Conservation (phyloP, 2,329 filamentous ascomycete genomes). For the Escovopsis sp. region DNA sequence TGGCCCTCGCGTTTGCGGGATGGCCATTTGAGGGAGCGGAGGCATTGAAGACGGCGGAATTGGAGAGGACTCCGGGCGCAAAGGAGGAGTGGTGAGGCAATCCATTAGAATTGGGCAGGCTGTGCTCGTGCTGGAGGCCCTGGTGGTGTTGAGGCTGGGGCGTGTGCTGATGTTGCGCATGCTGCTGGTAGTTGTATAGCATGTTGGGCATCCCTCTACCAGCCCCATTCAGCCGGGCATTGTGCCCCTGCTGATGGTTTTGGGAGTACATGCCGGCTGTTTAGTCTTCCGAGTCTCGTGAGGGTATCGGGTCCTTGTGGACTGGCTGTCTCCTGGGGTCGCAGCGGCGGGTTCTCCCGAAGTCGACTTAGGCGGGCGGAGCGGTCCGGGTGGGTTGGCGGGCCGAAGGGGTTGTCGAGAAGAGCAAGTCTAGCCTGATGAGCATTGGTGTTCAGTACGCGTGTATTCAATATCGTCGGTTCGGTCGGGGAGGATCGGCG, state of each 20-base stretch:
- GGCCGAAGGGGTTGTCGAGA: conserved; percentile 4
- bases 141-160: conserved; percentile 51
- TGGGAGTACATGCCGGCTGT: conserved; percentile 56
- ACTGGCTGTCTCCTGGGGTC: conserved; percentile 6
- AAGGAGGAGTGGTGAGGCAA: conserved; percentile 29
- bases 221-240: conserved; percentile 54
- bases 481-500: conserved; percentile 7
- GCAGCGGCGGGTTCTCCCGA: conserved; percentile 17
- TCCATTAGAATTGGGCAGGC: conserved; percentile 37
- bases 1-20: conserved; percentile 29
- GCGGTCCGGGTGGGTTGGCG: conserved; percentile 6
- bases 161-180: conserved; percentile 46
- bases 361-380: conserved; percentile 10
- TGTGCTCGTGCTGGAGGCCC: conserved; percentile 43
- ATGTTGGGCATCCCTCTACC: conserved; percentile 45
- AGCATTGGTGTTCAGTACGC: conserved; percentile 12
- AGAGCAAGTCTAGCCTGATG: conserved; percentile 7
- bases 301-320: conserved; percentile 5
- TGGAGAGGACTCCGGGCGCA: conserved; percentile 37
- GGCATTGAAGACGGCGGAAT: conserved; percentile 44
- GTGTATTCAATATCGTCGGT: conserved; percentile 4
- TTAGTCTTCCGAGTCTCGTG: conserved; percentile 6
- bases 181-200: conserved; percentile 55
- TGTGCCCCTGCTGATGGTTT: conserved; percentile 57
- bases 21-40: conserved; percentile 44